Percentiles rank a stretch among this genome's conserved stretches.
These are phyloP conservation scores for Narthecium ossifragum DNA, from an alignment of 106 monocot species.

Conservation along the genomic window DNA sequence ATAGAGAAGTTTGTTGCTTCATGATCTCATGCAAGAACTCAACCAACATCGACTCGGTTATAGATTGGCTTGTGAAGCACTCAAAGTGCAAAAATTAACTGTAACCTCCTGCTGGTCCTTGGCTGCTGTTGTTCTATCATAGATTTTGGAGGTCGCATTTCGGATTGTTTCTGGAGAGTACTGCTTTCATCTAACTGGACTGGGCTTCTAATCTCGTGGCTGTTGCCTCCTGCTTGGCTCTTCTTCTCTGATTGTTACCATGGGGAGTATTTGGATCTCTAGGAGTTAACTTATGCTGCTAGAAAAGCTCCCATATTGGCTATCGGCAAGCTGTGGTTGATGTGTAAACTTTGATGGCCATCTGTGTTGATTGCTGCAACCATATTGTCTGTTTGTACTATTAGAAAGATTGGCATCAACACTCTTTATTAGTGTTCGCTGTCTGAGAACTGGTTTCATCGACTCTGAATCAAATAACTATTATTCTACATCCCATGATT, in stretches of 20 bases:
- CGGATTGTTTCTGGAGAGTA: conserved; percentile 3
- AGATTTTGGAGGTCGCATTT: background rate
- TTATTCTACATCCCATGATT: too few species aligned
- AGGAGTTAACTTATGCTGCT: background rate
- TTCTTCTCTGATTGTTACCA: background rate
- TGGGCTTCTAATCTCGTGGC: background rate
- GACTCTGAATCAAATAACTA: too few species aligned
- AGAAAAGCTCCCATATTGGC: background rate
- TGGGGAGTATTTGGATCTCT: background rate
- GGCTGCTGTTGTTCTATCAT: background rate
- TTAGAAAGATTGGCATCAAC: background rate
- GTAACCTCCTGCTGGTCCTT: background rate
- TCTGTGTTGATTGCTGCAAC: background rate
- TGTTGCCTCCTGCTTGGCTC: too few species aligned
- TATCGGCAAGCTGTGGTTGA: background rate
- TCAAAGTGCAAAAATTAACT: conserved; percentile 71
- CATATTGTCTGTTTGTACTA: background rate
- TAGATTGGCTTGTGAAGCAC: conserved; percentile 98
- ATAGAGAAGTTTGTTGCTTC: conserved; percentile 88
- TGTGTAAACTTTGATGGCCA: background rate
- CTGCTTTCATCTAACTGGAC: background rate
- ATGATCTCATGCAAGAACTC: conserved; percentile 98
- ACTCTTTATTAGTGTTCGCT: too few species aligned
- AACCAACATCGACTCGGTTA: conserved; percentile 81
- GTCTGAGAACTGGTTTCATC: too few species aligned